Evolutionary conservation across 2,329 filamentous ascomycete species (phyloP), one percentile per base, ranked within the genome.

Genomic region (Ophiostoma ips): DNA sequence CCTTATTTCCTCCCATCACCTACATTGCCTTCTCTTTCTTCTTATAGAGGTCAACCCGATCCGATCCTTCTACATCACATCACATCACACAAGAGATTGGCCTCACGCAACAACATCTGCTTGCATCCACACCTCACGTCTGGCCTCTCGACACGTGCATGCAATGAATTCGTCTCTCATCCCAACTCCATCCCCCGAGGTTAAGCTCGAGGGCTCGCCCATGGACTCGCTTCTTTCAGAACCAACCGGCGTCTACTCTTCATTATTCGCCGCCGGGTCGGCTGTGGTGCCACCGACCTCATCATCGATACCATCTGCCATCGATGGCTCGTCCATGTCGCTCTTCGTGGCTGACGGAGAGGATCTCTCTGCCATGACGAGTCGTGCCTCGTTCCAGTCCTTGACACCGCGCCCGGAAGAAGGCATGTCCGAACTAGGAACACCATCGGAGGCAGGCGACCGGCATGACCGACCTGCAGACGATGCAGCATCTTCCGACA

Each of bases 131-230:
- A n/a, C n/a, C n/a, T n/a, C n/a, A n/a, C n/a, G n/a, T n/a, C n/a
- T n/a, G n/a, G n/a, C n/a, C n/a, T n/a, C n/a, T n/a, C n/a, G n/a
- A n/a, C n/a, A 19, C 35, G 44, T 38, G 34, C 15, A 11, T 31
- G 58, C 56, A 53, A 56, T 50, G 49, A 41, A 46, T 8, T n/a
- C 34, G 30, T 36, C 36, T 7, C 13, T 41, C 6, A 21, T 41
- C 2, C 18, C 51, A n/a, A 35, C 64, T 46, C 58, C 60, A 13
- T 66, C 70, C 51, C 67, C 71, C 35, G 60, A 65, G 52, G 60
- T 72, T 62, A 76, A 77, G 63, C 68, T 75, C 56, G 72, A 77
- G 62, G 59, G 66, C 52, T 77, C 73, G 37, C 73, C 73, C 2
- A 64, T 70, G 60, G 75, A 77, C 61, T 76, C 73, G 5, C 66